These are phyloP conservation scores for Coemansia biformis DNA, from an alignment of 192 early-diverging fungal genomes.

Conservation along the genomic window DNA sequence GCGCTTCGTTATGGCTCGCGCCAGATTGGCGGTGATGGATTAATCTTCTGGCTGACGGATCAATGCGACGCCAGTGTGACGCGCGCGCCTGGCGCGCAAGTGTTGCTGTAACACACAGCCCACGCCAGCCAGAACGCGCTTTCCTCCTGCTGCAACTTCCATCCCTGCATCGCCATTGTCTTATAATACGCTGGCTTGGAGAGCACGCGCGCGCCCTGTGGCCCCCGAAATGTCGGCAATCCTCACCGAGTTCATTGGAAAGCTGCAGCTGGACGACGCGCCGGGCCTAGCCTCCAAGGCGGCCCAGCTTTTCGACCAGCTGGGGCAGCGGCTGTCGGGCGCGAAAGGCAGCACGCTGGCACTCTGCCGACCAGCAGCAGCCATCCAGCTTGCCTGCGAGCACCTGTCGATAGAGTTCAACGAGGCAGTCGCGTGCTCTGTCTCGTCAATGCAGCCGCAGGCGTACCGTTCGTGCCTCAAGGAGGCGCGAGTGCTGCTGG, in stretches of 20 bases:
- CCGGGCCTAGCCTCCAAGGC: conserved; percentile 38
- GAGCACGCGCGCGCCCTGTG: no score
- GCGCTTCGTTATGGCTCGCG: no score
- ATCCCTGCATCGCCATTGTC: no score
- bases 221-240: conserved; percentile 35
- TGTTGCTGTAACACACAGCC: no score
- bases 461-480: conserved; percentile 24
- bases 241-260: conserved; percentile 16
- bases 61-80: no score
- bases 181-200: no score
- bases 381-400: conserved; percentile 48
- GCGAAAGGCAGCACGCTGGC: conserved; percentile 16
- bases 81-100: no score
- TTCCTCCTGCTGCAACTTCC: no score
- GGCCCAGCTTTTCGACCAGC: conserved; percentile 40
- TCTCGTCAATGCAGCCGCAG: conserved; percentile 26
- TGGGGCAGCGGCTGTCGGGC: conserved; percentile 20
- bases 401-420: conserved; percentile 35
- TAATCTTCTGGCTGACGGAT: no score
- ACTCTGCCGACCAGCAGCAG: conserved; percentile 24
- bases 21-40: no score
- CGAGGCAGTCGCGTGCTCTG: conserved; percentile 31
- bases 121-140: no score
- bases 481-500: conserved; percentile 30
- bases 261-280: conserved; percentile 29